phyloP scores from a whole-genome alignment of 176 grass and related monocot species.

The Secale cereale region DNA sequence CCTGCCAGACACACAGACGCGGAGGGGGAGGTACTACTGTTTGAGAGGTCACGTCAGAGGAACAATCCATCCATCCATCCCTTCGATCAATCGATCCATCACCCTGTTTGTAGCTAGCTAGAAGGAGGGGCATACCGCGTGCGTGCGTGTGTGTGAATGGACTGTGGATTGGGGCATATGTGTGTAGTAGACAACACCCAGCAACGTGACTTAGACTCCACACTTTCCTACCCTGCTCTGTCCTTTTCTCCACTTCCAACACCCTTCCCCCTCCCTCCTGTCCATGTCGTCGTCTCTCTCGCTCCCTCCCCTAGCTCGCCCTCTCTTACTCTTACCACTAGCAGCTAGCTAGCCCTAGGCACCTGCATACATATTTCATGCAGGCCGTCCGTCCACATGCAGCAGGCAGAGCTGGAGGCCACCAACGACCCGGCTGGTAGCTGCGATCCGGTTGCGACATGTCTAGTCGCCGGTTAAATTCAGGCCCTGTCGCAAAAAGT shows the following conservation, averaged over 20 bases:
- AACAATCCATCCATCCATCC: constrained; percentile 60
- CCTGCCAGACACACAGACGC: not conserved
- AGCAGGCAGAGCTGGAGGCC: not conserved
- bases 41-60: constrained; percentile 64
- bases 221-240: constrained; percentile 43
- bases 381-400: constrained; percentile 1
- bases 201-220: constrained; percentile 71
- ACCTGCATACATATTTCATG: constrained; percentile 35
- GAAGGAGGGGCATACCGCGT: not conserved
- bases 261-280: constrained; percentile 1
- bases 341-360: constrained; percentile 1
- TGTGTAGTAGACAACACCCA: constrained; percentile 40
- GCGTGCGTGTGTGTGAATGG: constrained; percentile 13
- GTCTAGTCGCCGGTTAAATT: constrained; percentile 17
- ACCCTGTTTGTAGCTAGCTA: not conserved
- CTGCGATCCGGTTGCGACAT: constrained; percentile 20
- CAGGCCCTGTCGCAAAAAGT: constrained; percentile 6
- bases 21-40: constrained; percentile 17
- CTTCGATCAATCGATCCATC: constrained; percentile 32
- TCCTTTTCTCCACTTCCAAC: constrained; percentile 40
- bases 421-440: not conserved
- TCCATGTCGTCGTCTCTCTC: constrained; percentile 8
- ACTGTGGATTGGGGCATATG: constrained; percentile 24
- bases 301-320: too few relatives aligned
- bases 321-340: not conserved